Evolutionary conservation across 352 stramenopile genomes (phyloP).

Genomic region (Peronospora tabacina): DNA sequence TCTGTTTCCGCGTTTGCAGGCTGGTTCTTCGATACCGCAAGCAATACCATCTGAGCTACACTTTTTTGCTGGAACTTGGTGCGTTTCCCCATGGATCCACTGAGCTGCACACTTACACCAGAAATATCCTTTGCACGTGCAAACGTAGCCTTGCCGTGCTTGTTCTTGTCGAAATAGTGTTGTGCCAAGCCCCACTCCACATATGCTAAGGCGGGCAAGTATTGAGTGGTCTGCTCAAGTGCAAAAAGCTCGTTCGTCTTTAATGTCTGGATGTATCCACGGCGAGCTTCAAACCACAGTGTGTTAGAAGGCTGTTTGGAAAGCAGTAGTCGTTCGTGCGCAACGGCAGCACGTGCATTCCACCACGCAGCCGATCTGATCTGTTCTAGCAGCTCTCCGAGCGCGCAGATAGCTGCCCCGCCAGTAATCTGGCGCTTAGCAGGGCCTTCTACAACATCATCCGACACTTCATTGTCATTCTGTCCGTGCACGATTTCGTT

Average conservation of each 20-base stretch:
- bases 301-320: conserved; percentile 60
- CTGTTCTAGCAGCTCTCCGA: conserved; percentile 26
- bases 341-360: conserved; percentile 64
- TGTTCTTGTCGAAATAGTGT: conserved; percentile 88
- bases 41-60: conserved; percentile 85
- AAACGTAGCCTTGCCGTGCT: conserved; percentile 88
- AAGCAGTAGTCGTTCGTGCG: conserved; percentile 61
- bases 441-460: conserved; percentile 30
- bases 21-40: conserved; percentile 55
- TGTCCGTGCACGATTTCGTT: conserved; percentile 27
- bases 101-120: conserved; percentile 84
- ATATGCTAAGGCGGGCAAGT: conserved; percentile 62
- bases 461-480: conserved; percentile 37
- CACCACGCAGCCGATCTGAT: conserved; percentile 58
- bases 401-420: conserved; percentile 18
- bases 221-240: conserved; percentile 35
- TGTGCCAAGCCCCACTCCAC: conserved; percentile 92
- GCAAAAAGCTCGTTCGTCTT: conserved; percentile 32
- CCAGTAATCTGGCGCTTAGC: conserved; percentile 24
- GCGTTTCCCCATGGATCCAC: conserved; percentile 88
- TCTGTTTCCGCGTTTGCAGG: conserved; percentile 24
- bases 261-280: conserved; percentile 47
- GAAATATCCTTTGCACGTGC: conserved; percentile 72
- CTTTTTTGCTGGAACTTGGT: conserved; percentile 93
- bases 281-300: conserved; percentile 65